A percentile compares a stretch with the other conserved stretches of the same genome.
Conservation (phyloP, 2,329 filamentous ascomycete species). For the Chaetomium olivaceum region DNA sequence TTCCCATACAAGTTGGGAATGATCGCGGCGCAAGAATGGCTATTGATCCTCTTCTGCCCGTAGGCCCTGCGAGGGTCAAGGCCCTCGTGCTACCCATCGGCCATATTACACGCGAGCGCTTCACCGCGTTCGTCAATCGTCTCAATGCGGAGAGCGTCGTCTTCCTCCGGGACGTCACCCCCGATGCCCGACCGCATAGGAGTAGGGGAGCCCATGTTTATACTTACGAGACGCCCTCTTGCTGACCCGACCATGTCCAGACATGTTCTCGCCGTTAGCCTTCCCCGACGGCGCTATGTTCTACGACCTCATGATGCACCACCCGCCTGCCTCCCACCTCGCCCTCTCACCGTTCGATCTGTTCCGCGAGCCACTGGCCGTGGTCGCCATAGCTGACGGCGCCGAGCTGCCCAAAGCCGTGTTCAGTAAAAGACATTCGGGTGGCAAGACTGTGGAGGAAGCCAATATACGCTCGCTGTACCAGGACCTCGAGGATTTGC, state of each 20-base stretch:
- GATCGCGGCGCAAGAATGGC: conserved; percentile 58
- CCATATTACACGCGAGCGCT: conserved; percentile 78
- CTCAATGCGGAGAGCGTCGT: conserved; percentile 79
- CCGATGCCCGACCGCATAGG: conserved; percentile 80
- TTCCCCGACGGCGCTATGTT: conserved; percentile 84
- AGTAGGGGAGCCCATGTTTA: conserved; percentile 56
- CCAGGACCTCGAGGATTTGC: conserved; percentile 69
- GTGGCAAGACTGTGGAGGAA: conserved; percentile 53
- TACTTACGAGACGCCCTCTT: conserved; percentile 11
- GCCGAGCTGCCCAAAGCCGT: conserved; percentile 60
- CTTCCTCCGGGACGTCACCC: conserved; percentile 80
- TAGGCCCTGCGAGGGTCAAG: conserved; percentile 87
- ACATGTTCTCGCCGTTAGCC: conserved; percentile 89
- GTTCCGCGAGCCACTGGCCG: conserved; percentile 78
- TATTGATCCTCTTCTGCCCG: conserved; percentile 84
- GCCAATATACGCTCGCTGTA: conserved; percentile 60
- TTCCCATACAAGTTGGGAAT: conserved; percentile 27
- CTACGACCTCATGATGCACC: conserved; percentile 81
- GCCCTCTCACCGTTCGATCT: conserved; percentile 86
- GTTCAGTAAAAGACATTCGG: conserved; percentile 57
- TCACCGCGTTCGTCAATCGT: conserved; percentile 74
- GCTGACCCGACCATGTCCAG: conserved; percentile 47
- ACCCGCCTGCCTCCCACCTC: conserved; percentile 76
- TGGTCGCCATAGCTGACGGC: conserved; percentile 85
- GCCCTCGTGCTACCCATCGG: conserved; percentile 85